These are phyloP conservation scores for Candida maesae DNA, from an alignment of 805 yeast species.

Conservation along the genomic window DNA sequence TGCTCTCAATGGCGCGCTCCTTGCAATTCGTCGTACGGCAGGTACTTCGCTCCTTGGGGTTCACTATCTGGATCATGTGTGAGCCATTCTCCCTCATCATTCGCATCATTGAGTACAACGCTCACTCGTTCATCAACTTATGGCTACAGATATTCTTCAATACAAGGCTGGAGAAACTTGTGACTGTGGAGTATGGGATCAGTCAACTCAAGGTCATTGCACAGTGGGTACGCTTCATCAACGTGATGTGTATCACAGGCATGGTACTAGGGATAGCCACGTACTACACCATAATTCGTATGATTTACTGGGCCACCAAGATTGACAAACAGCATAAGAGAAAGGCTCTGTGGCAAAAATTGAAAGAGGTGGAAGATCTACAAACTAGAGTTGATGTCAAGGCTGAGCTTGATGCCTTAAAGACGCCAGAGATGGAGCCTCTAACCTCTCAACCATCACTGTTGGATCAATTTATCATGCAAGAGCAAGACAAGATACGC, in stretches of 20 bases:
- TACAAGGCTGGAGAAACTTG: slow-evolving; percentile 15
- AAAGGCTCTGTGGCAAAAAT: slow-evolving; percentile 2
- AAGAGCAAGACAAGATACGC: slow-evolving; percentile 2
- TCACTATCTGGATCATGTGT: slow-evolving; percentile 11
- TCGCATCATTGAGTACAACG: slow-evolving; percentile 21
- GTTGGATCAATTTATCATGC: slow-evolving; percentile 8
- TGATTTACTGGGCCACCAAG: slow-evolving; percentile 23
- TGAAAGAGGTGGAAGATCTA: slow-evolving; percentile 4
- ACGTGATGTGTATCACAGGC: slow-evolving; percentile 21
- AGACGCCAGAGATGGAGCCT: neutral
- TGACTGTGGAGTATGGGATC: slow-evolving; percentile 16
- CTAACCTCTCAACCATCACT: slow-evolving; percentile 3
- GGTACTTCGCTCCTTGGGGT: slow-evolving; percentile 1
- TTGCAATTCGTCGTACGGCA: neutral
- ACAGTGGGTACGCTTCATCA: slow-evolving; percentile 23
- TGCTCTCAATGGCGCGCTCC: neutral
- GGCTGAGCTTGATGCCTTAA: slow-evolving; percentile 10
- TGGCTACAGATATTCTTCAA: slow-evolving; percentile 18
- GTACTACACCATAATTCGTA: slow-evolving; percentile 19
- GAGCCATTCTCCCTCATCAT: slow-evolving; percentile 20
- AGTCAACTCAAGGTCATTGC: slow-evolving; percentile 18
- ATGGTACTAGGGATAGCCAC: slow-evolving; percentile 21
- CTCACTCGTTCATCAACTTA: slow-evolving; percentile 16
- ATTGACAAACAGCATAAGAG: slow-evolving; percentile 12
- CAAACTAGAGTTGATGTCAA: slow-evolving; percentile 1